Evolutionary conservation across 306 rosid genomes (phyloP), one percentile per base, ranked within the genome.

Genomic region (Abrus precatorius): DNA sequence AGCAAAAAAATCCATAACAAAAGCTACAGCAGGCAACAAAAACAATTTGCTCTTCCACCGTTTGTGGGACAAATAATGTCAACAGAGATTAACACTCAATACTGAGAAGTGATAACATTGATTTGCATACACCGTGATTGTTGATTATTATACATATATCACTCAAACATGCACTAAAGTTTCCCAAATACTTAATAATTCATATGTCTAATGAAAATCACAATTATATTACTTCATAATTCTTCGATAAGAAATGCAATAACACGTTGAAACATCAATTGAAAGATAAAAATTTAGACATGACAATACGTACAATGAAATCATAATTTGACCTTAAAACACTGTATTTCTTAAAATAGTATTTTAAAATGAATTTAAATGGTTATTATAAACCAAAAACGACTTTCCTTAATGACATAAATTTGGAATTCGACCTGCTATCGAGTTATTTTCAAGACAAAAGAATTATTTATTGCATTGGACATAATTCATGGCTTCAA

Each of bases 401-500:
- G 50, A 55, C 45, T 47, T 52, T 59, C 5, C 52, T 68, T 33
- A 54, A 11, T 32, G 69, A 40, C 52, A 69, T 30, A 10, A 77
- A 8, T 57, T 52, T 20, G 40, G 27, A 61, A 76, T 50, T 75
- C 59, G 50, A 59, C 72, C 44, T 1, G 33, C 30, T 29, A 64
- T 73, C 9, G 28, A 78, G 49, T 45, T 30, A 50, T 47, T 65
- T 55, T 65, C 52, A 66, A 57, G 45, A 45, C 41, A 20, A 7
- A 29, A 38, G 38, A 75, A 34, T n/a, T n/a, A 5, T 41, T 28
- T 32, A 57, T 63, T 69, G 78, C 66, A 53, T 28, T 74, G 38
- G 72, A 45, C 74, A 74, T 44, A 73, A 67, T 38, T 14, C 20
- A 48, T 36, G 57, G 52, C 56, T 64, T 48, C 52, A 84, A 49